Evolutionary conservation across 345 rosid species (phyloP), one percentile per base, ranked within the genome.

Genomic region (Syzygium aromaticum): DNA sequence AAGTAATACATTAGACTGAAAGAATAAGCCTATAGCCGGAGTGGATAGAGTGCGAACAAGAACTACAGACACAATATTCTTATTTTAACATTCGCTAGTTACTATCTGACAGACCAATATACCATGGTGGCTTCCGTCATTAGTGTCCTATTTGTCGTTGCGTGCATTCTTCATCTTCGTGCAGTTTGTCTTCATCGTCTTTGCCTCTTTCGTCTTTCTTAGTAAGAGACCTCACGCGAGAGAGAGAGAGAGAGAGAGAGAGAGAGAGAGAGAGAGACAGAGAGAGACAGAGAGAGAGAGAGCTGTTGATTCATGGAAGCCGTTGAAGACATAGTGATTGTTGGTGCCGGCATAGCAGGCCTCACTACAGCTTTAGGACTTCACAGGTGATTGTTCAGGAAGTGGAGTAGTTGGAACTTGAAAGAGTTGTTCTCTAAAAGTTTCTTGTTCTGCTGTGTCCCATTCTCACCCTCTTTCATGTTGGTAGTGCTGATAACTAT

Each of bases 341-440:
- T 94, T 1, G 94, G 96, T 67, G 98, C 95, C 38, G 96, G 95
- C 86, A 89, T 95, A 57, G 92, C 96, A 52, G 94, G 97, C 43
- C 95, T 94, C 43, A 53, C 96, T 54, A 90, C 94, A 11, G 90
- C 96, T 28, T 84, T 95, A 54, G 96, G 95, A 12, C 95, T 94
- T 73, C 92, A 94, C 78, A 67, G 78, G 78, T 33, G 78, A 33
- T 67, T 33, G 78, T 17, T 9, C 78, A 33, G 23, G 46, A 33
- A 67, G 33, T 33, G 78, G 25, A 33, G 25, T 12, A 33, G 46
- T 40, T 5, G 19, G 13, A 67, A 33, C 46, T 67, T 4, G 80
- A 67, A 67, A 67, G 46, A 17, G 80, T 30, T 8, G 25, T 64
- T 30, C 43, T 9, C 78, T 16, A 33, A 30, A 67, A 67, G 78